Evolutionary conservation across 768 basidiomycete genomes (phyloP).

Genomic region (Lactarius indigo): DNA sequence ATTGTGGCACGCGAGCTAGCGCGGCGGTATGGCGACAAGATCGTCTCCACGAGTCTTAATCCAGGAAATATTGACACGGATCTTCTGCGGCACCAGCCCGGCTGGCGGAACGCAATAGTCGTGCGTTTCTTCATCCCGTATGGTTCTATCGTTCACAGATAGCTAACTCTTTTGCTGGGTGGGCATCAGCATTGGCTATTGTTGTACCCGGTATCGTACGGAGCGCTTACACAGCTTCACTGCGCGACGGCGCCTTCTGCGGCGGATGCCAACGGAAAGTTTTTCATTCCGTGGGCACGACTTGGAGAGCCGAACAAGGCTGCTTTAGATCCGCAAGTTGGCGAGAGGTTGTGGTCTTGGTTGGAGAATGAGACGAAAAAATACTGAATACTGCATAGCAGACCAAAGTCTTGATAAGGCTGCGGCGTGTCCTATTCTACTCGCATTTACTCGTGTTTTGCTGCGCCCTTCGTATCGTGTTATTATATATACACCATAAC

Average conservation of each 20-base stretch:
- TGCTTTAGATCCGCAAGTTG: slow-evolving; percentile 28
- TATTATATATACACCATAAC: too few species aligned
- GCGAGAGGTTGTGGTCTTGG: slow-evolving; percentile 31
- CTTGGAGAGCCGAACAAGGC: slow-evolving; percentile 23
- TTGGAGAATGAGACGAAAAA: slow-evolving; percentile 28
- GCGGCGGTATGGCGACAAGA: slow-evolving; percentile 43
- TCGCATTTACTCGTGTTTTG: too few species aligned
- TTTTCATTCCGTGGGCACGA: slow-evolving; percentile 28
- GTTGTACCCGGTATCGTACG: slow-evolving; percentile 22
- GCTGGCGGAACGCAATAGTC: background rate
- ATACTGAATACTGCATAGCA: background rate
- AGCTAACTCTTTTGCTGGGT: background rate
- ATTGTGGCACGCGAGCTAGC: slow-evolving; percentile 45
- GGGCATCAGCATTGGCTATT: background rate
- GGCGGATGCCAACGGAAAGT: slow-evolving; percentile 26
- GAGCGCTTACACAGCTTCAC: slow-evolving; percentile 43
- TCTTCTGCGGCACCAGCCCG: slow-evolving; percentile 11
- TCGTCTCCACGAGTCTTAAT: slow-evolving; percentile 45
- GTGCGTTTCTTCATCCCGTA: background rate
- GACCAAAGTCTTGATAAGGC: too few species aligned
- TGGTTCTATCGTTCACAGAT: too few species aligned
- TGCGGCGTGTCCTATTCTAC: too few species aligned
- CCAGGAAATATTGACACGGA: slow-evolving; percentile 31
- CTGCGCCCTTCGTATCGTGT: too few species aligned
- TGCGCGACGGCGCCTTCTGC: slow-evolving; percentile 41